Conservation (phyloP, 2,329 filamentous ascomycete species). For the Pseudofabraea citricarpa region DNA sequence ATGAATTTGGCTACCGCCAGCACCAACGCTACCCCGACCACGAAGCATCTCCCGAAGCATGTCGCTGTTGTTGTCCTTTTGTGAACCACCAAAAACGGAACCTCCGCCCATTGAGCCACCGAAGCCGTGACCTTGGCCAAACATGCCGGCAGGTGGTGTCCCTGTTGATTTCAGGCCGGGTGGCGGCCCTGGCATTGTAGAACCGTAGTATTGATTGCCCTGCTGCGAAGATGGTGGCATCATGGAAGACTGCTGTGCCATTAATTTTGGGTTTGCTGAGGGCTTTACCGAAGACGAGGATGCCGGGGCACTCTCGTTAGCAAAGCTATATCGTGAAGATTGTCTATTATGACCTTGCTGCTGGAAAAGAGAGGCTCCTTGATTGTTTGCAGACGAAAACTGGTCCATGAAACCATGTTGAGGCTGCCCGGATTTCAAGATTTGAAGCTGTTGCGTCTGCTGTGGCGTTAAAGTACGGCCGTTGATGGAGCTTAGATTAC, state of each 20-base stretch:
- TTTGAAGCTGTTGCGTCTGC: constrained; percentile 65
- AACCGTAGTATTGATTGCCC: constrained; percentile 71
- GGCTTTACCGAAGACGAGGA: constrained; percentile 65
- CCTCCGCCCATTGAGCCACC: constrained; percentile 58
- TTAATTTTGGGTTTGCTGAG: constrained; percentile 71
- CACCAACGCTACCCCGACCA: constrained; percentile 51
- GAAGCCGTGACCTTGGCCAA: constrained; percentile 83
- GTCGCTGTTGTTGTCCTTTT: constrained; percentile 70
- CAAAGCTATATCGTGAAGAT: constrained; percentile 82
- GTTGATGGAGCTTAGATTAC: constrained; percentile 55
- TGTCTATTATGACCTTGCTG: constrained; percentile 72
- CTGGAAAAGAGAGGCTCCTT: constrained; percentile 47
- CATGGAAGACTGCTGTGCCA: constrained; percentile 86
- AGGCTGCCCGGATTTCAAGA: constrained; percentile 41
- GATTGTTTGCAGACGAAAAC: constrained; percentile 52
- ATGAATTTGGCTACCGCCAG: constrained; percentile 65
- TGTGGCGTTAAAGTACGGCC: constrained; percentile 74
- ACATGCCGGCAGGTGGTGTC: constrained; percentile 88
- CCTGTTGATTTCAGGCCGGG: constrained; percentile 93
- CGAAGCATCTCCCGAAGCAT: constrained; percentile 80
- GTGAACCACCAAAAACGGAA: constrained; percentile 54
- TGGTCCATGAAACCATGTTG: constrained; percentile 50
- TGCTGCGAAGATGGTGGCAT: constrained; percentile 61
- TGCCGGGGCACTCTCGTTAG: constrained; percentile 64
- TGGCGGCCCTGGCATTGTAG: constrained; percentile 85